Evolutionary conservation across 345 rosid genomes (phyloP), one percentile per base, ranked within the genome.

Genomic region (Erodium maritimum): DNA sequence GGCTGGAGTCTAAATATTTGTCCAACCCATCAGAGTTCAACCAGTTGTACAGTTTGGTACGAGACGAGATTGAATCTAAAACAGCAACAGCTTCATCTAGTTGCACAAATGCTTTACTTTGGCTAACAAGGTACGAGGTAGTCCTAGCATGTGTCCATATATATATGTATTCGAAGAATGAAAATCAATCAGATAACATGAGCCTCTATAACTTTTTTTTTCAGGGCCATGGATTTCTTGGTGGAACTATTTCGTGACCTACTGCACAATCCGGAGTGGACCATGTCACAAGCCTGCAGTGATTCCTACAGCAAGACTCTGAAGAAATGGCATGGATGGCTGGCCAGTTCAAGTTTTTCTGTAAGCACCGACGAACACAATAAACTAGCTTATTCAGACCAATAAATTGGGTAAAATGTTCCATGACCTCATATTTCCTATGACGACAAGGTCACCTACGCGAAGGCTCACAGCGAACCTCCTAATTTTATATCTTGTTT

Each of bases 41-140:
- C 55, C 72, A 76, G 67, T 69, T 89, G 77, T 89, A 85, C 82
- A 77, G 80, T 57, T 65, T 87, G 83, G 87, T 86, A 58, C 80
- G 75, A 79, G 96, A 64, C 33, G 99, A 89, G 80, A 74, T 89
- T 63, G 86, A 78, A 60, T 80, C 86, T 50, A 83, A 85, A 68
- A 83, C 85, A 8, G 85, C 95, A 2, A 87, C 83, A 67, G 81
- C 75, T 62, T 89, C 99, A 34, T 86, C 96, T 55, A 89, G 96
- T 58, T 93, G 95, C 77, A 83, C 95, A 63, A 89, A 83, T 64
- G 96, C 96, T 62, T 91, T 93, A 70, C 96, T 93, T 70, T 93
- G 99, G 99, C 64, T 93, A 62, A 89, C 99, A 55, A 85, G 96
- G 96, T 86, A 64, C 54, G 42, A n/a, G 7, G 1, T 29, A 23